A percentile compares a stretch with the other conserved stretches of the same genome.
These are phyloP conservation scores for Infundibulicybe gibba DNA, from an alignment of 768 basidiomycete genomes.

Conservation along the genomic window DNA sequence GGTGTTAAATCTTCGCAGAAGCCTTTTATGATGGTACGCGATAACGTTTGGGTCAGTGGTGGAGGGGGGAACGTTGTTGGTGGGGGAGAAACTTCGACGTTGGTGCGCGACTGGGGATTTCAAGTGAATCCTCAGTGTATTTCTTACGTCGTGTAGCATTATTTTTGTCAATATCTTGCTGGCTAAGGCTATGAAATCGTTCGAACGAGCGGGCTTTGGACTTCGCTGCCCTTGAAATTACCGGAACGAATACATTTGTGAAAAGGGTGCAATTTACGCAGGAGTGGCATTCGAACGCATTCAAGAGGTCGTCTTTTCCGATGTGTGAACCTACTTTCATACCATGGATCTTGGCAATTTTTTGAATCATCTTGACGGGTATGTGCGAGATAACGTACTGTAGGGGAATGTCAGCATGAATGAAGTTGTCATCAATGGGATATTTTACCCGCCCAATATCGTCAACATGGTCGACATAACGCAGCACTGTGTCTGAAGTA, in stretches of 20 bases:
- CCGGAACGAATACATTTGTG: not conserved
- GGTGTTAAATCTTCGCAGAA: conserved; percentile 5
- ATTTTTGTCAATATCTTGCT: not conserved
- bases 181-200: not conserved
- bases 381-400: not conserved
- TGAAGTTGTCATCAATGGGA: not conserved
- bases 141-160: not conserved
- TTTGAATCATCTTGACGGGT: not conserved
- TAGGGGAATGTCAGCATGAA: not conserved
- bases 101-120: not conserved
- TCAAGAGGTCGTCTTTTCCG: not conserved
- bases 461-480: conserved; percentile 1
- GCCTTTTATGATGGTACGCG: conserved; percentile 4
- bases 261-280: conserved; percentile 1
- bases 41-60: not conserved
- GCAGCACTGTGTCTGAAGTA: not conserved
- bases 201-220: not conserved
- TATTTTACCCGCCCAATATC: not conserved
- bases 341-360: not conserved
- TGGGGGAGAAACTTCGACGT: not conserved
- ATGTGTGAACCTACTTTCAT: not conserved
- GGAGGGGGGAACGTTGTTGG: not conserved
- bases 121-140: not conserved
- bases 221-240: not conserved
- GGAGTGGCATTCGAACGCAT: not conserved